These are phyloP conservation scores for Arabidopsis lyrata DNA, from an alignment of 441 rosid genomes.

Conservation along the genomic window DNA sequence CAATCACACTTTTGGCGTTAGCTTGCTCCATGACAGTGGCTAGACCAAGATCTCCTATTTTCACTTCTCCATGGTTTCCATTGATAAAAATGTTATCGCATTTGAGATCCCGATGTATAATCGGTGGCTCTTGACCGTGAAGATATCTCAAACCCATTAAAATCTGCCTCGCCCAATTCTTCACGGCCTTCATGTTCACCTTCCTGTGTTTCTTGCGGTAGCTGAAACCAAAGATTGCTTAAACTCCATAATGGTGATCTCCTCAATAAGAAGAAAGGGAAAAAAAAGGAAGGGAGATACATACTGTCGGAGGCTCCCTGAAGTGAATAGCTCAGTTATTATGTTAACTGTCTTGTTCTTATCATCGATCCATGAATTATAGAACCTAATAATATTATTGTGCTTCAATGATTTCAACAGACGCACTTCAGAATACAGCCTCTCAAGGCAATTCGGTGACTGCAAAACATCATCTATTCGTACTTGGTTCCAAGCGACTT, in stretches of 20 bases:
- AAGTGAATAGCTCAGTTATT: slow-evolving; percentile 81
- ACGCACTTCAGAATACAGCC: slow-evolving; percentile 79
- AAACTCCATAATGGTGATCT: slow-evolving; percentile 29
- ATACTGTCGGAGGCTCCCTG: slow-evolving; percentile 79
- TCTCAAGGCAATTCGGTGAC: slow-evolving; percentile 69
- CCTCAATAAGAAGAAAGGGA: not conserved
- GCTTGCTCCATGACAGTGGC: slow-evolving; percentile 81
- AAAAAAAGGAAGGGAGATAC: slow-evolving; percentile 36
- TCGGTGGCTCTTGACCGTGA: slow-evolving; percentile 73
- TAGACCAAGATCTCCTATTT: slow-evolving; percentile 81
- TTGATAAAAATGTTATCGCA: slow-evolving; percentile 80
- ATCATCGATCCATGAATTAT: slow-evolving; percentile 84
- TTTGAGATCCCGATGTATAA: slow-evolving; percentile 77
- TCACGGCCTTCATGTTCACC: slow-evolving; percentile 73
- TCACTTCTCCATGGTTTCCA: slow-evolving; percentile 79
- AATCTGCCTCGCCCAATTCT: slow-evolving; percentile 80
- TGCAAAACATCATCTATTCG: slow-evolving; percentile 77
- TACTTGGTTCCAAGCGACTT: slow-evolving; percentile 85
- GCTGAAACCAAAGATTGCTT: slow-evolving; percentile 51
- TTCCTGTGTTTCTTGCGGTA: slow-evolving; percentile 75
- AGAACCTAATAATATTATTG: slow-evolving; percentile 65
- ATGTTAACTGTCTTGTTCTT: slow-evolving; percentile 79
- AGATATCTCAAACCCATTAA: slow-evolving; percentile 65
- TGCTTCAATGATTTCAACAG: slow-evolving; percentile 77
- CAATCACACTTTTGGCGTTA: slow-evolving; percentile 76